A percentile compares a stretch with the other conserved stretches of the same genome.
Conservation (phyloP, 2,329 filamentous ascomycete genomes). For the Fonsecaea nubica region DNA sequence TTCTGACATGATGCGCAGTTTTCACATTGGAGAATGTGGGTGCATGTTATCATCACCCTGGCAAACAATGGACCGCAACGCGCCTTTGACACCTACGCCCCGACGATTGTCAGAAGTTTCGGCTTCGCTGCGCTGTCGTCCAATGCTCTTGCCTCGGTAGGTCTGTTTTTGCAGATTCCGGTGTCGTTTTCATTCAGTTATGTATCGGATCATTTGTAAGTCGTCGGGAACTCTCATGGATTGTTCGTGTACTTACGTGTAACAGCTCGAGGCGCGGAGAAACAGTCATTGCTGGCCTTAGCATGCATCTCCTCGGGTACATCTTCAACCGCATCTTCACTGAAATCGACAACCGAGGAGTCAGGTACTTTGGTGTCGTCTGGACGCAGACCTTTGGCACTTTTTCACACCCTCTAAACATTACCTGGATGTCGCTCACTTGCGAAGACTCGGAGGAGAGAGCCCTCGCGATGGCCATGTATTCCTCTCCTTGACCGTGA, state of each 20-base stretch:
- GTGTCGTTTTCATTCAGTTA: constrained; percentile 60
- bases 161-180: constrained; percentile 61
- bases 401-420: constrained; percentile 61
- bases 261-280: constrained; percentile 55
- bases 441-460: constrained; percentile 64
- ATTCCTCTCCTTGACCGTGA: constrained; percentile 35
- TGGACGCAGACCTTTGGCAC: constrained; percentile 62
- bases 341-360: constrained; percentile 50
- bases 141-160: constrained; percentile 64
- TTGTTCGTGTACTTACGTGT: not conserved
- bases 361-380: constrained; percentile 62
- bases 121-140: constrained; percentile 58
- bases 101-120: constrained; percentile 61
- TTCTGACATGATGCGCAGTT: constrained; percentile 44
- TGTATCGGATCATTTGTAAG: constrained; percentile 61
- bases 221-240: constrained; percentile 18
- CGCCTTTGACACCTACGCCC: constrained; percentile 58
- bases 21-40: constrained; percentile 59
- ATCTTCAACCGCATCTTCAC: constrained; percentile 63
- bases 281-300: constrained; percentile 59
- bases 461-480: constrained; percentile 66
- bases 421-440: constrained; percentile 65
- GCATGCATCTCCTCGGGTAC: constrained; percentile 58
- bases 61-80: constrained; percentile 57
- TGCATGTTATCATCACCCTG: constrained; percentile 60